Evolutionary conservation across 768 basidiomycete species (phyloP).

Genomic region (Trametes villosa): DNA sequence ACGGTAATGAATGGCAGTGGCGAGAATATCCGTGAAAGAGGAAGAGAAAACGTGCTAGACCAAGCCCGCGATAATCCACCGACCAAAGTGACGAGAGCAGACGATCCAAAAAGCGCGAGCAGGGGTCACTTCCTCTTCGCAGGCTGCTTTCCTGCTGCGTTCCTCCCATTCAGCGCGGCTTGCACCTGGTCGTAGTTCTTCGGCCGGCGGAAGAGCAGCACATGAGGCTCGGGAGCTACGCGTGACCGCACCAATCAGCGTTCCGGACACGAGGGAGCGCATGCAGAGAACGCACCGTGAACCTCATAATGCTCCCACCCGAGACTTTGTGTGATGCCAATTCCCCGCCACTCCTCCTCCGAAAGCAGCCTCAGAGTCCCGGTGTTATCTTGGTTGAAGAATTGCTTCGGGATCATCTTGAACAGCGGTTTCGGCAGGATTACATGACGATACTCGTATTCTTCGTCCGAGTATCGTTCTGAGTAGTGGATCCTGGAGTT

Average conservation of each 20-base stretch:
- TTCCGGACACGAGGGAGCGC: background rate
- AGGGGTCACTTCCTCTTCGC: slow-evolving; percentile 44
- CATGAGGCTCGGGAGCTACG: slow-evolving; percentile 89
- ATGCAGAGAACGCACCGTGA: slow-evolving; percentile 64
- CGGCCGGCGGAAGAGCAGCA: slow-evolving; percentile 86
- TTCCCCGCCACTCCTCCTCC: slow-evolving; percentile 94
- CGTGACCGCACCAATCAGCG: background rate
- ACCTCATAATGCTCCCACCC: slow-evolving; percentile 99
- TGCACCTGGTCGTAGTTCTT: slow-evolving; percentile 57
- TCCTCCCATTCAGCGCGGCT: slow-evolving; percentile 17
- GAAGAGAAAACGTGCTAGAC: slow-evolving; percentile 3
- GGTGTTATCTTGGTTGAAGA: slow-evolving; percentile 71
- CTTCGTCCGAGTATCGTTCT: slow-evolving; percentile 89
- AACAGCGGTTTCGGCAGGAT: slow-evolving; percentile 94
- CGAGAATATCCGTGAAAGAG: slow-evolving; percentile 12
- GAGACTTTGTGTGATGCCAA: slow-evolving; percentile 94
- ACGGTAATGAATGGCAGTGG: slow-evolving; percentile 10
- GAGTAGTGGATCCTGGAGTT: slow-evolving; percentile 80
- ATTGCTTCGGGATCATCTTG: slow-evolving; percentile 89
- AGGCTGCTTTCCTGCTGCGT: slow-evolving; percentile 41
- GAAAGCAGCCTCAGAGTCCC: slow-evolving; percentile 81
- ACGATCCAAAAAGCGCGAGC: background rate
- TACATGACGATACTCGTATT: slow-evolving; percentile 95
- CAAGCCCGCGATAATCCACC: slow-evolving; percentile 12
- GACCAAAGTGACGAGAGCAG: slow-evolving; percentile 3